phyloP scores from a whole-genome alignment of 345 rosid species.

The Abelmoschus esculentus region DNA sequence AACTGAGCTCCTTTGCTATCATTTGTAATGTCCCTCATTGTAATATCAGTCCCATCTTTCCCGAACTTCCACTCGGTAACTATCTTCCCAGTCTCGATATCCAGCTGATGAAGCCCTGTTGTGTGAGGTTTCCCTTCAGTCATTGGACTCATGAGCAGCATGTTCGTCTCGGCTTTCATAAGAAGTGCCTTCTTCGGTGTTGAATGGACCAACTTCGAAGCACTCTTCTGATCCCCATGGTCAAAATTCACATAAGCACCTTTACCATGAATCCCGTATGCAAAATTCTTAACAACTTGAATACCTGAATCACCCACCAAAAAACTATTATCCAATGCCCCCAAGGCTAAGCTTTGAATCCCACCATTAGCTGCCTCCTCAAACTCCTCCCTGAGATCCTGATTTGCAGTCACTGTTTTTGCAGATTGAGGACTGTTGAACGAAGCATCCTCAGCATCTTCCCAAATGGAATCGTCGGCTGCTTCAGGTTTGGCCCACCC shows the following conservation, averaged over 20 bases:
- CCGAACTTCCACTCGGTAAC: conserved; percentile 86
- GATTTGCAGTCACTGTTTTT: conserved; percentile 48
- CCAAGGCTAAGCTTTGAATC: conserved; percentile 91
- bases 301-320: conserved; percentile 86
- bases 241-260: conserved; percentile 83
- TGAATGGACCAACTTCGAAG: conserved; percentile 37
- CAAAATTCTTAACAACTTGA: conserved; percentile 88
- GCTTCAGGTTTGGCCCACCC: conserved; percentile 83
- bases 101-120: conserved; percentile 88
- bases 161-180: conserved; percentile 94
- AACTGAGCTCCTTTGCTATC: conserved; percentile 90
- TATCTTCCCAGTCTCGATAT: conserved; percentile 88
- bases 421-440: conserved; percentile 53
- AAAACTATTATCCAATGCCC: conserved; percentile 92
- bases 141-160: conserved; percentile 94
- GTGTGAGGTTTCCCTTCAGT: conserved; percentile 59
- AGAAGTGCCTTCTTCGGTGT: conserved; percentile 85
- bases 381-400: conserved; percentile 81
- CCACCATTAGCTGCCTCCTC: conserved; percentile 89
- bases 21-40: conserved; percentile 87
- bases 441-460: conserved; percentile 78
- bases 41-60: conserved; percentile 93
- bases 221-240: conserved; percentile 24
- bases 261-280: conserved; percentile 93
- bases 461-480: conserved; percentile 98